Base-by-base conservation (phyloP, 1,284 basidiomycete genomes). In the Vanrija sp. region DNA sequence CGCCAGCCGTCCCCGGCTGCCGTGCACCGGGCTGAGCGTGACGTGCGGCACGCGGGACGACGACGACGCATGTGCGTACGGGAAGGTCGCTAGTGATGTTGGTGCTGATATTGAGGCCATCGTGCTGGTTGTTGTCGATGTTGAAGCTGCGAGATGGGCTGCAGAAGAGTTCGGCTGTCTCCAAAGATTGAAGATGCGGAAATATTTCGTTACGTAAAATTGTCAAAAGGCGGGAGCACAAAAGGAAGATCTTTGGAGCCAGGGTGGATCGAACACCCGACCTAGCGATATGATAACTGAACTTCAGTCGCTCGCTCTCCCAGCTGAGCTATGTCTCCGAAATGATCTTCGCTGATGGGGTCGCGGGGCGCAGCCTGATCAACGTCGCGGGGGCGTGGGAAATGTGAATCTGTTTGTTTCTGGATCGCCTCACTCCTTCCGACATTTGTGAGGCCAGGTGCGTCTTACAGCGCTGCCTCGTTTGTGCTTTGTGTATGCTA, bases 21-120 rank as follows among this genome's bases (percentile, higher is more conserved):
- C 69, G 15, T 61, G 43, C 4, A 77, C 74, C 1, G 71, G 67
- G 43, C 57, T 65, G 3, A 77, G 62, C 1, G 65, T 52, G 16
- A 75, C 60, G 58, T 74, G 73, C 19, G 66, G 62, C 8, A 51
- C 29, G 45, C 70, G 72, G 1, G 70, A 70, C 12, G 68, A 68
- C 12, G 68, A 68, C 14, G 69, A 72, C 8, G 72, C 71, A 23
- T 72, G 70, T 1, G 68, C 56, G 23, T 63, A 62, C 3, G 66
- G 51, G 53, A 74, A 75, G 0, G 67, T 73, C 51, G 72, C 69
- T 15, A 75, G 64, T 9, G 65, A 64, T 21, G 70, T 68, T 5
- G 72, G 71, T 6, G 70, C 53, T 8, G 70, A 61, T 65, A 75
- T 69, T 3, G 65, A 65, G 9, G 71, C 58, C 73, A 75, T 74